Base-by-base conservation (phyloP, 176 grass and related monocot species). In the Rhynchospora pubera region DNA sequence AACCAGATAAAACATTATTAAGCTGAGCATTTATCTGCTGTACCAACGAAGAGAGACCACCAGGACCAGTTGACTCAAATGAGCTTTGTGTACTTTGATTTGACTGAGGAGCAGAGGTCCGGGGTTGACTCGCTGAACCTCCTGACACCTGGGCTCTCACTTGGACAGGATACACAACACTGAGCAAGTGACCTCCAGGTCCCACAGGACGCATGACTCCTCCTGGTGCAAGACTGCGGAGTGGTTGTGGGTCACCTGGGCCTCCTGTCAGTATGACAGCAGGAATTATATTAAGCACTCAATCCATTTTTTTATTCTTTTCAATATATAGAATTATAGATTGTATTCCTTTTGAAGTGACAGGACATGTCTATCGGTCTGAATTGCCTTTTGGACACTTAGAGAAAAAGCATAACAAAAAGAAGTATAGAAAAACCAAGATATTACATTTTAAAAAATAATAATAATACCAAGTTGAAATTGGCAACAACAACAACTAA, bases 131-230 rank as follows among this genome's bases (percentile, higher is more conserved):
- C 81, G 39, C 62, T 78, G 72, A 87, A 79, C 3, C 79, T 51
- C 42, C 65, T 53, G 84, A 84, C 80, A 62, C 84, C 65, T 89
- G 95, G 67, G 89, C 82, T 46, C 88, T 87, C 77, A 91, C 62
- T 86, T 94, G 90, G 72, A 94, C 88, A 76, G 95, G 95, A 48
- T 93, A 85, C 26, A 94, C 32, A 85, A 94, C 92, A 87, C 87
- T 88, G 44, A 98, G 77, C 13, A 92, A 79, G 48, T 89, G 84
- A 86, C 84, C 90, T 85, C 82, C 82, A 51, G 77, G 75, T 71
- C 92, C 93, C 30, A 50, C 85, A 6, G 88, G 55, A 61, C 85
- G 86, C 61, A 85, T 83, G 30, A 92, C 83, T 85, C 88, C 90
- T 63, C 88, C 88, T 84, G 92, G 70, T 86, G 88, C 79, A 46